Base-by-base conservation (phyloP, 768 basidiomycete species). In the Tephrocybe sp. region DNA sequence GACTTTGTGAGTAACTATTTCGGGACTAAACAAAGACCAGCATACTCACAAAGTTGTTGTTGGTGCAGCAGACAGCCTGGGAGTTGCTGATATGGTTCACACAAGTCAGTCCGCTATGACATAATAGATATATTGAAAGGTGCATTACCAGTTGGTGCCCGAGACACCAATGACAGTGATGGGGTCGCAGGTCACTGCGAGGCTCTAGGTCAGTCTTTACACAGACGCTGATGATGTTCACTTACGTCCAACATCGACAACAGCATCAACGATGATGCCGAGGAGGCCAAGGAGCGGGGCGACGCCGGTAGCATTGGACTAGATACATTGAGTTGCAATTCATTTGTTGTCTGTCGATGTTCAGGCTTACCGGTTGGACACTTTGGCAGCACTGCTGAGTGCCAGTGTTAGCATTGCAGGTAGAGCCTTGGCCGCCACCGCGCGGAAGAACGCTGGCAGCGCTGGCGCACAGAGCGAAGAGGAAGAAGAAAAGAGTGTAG, bases 1-100 rank as follows among this genome's bases (percentile, higher is more conserved):
- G 19, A 19, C 3, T 4, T 37, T 7, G 44, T 35, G 24, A 43
- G 41, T 25, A 9, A 22, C n/a, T 24, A 12, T 27, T 7, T 12
- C 19, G 15, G 28, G n/a, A 27, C n/a, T 16, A 15, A 27, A 5
- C 3, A 9, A 38, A 9, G 26, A 7, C n/a, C n/a, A 12, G 5
- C 9, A 22, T 35, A 53, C 58, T 52, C 19, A 60, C 59, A 47
- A 60, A 60, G 52, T 21, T 49, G 47, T 60, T 53, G 22, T 44
- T 47, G 28, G 41, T 51, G 55, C 60, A 61, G 57, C 60, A 60
- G 25, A 54, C 57, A 7, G 57, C 40, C 36, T 60, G 57, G 12
- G 42, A 38, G 34, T 44, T 47, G 54, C 59, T 55, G 9, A 44
- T 6, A n/a, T n/a, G n/a, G 9, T 19, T 12, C 19, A 18, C 21